A percentile compares a stretch with the other conserved stretches of the same genome.
phyloP scores from a whole-genome alignment of 2,329 filamentous ascomycete species.

The Pseudogymnoascus sp. region DNA sequence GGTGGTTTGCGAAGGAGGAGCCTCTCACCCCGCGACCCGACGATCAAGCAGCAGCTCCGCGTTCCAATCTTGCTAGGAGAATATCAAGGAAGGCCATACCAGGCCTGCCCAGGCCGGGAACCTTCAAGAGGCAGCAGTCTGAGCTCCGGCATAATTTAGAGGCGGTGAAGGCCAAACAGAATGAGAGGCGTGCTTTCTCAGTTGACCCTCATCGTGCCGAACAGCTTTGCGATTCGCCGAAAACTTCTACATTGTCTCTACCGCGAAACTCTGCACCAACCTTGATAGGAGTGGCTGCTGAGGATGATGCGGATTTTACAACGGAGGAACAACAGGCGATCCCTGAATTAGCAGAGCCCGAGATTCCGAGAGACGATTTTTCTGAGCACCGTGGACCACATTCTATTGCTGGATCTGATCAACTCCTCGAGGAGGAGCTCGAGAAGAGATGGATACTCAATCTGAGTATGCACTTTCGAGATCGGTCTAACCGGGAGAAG shows the following conservation, averaged over 20 bases:
- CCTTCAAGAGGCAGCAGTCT: conserved; percentile 75
- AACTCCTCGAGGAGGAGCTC: conserved; percentile 63
- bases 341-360: conserved; percentile 9
- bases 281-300: conserved; percentile 19
- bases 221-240: conserved; percentile 19
- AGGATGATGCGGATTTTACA: conserved; percentile 17
- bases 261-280: conserved; percentile 26
- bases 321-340: conserved; percentile 11
- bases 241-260: conserved; percentile 13
- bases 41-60: conserved; percentile 12
- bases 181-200: conserved; percentile 65
- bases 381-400: not conserved
- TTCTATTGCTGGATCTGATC: conserved; percentile 26
- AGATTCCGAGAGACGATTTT: not conserved
- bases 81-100: conserved; percentile 58
- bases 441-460: conserved; percentile 92
- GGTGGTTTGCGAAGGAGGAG: conserved; percentile 25
- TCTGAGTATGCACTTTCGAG: conserved; percentile 94
- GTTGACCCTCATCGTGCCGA: conserved; percentile 41
- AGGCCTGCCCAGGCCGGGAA: conserved; percentile 66
- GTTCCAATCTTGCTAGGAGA: conserved; percentile 23
- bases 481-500: conserved; percentile 87
- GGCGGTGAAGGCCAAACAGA: conserved; percentile 52
- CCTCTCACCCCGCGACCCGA: conserved; percentile 15
- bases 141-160: conserved; percentile 68